phyloP scores from a whole-genome alignment of 1,284 basidiomycete species.

The Austroboletus niveus region DNA sequence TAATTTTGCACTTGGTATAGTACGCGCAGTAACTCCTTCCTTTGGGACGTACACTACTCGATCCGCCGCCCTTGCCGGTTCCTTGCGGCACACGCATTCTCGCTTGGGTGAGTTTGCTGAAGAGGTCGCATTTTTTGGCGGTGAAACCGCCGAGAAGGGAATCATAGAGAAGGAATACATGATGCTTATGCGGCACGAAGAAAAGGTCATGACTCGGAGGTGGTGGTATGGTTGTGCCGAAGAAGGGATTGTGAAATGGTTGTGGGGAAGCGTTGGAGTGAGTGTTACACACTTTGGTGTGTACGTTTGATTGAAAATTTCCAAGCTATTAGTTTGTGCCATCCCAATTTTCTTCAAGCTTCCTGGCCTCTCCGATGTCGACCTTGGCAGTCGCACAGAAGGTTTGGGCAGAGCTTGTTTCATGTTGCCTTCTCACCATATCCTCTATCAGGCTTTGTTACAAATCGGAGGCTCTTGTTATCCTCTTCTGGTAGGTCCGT shows the following conservation, averaged over 20 bases:
- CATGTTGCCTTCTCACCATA: background rate
- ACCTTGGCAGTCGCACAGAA: conserved; percentile 86
- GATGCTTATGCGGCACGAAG: conserved; percentile 85
- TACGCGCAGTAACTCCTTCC: conserved; percentile 86
- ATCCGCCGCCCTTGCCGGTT: conserved; percentile 85
- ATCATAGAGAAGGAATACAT: conserved; percentile 92
- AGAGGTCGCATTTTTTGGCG: conserved; percentile 92
- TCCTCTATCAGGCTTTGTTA: conserved; percentile 73
- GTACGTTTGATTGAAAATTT: conserved; percentile 7
- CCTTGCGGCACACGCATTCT: conserved; percentile 89
- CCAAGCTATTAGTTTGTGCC: conserved; percentile 83
- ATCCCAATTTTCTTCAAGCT: conserved; percentile 92
- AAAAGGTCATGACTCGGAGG: conserved; percentile 75
- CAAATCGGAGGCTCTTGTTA: conserved; percentile 89
- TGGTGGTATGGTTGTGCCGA: conserved; percentile 93
- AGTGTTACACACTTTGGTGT: conserved; percentile 25
- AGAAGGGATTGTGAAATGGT: conserved; percentile 96
- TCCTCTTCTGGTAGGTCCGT: conserved; percentile 61
- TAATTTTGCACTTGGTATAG: conserved; percentile 38
- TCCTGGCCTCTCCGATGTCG: conserved; percentile 66
- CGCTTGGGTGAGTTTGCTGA: conserved; percentile 93
- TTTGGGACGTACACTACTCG: conserved; percentile 89
- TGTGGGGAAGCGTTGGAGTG: conserved; percentile 94
- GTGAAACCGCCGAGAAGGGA: conserved; percentile 90
- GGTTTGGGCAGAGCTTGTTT: conserved; percentile 42